Conservation (phyloP, 2,329 filamentous ascomycete species). For the Pseudocercospora pini-densiflorae region DNA sequence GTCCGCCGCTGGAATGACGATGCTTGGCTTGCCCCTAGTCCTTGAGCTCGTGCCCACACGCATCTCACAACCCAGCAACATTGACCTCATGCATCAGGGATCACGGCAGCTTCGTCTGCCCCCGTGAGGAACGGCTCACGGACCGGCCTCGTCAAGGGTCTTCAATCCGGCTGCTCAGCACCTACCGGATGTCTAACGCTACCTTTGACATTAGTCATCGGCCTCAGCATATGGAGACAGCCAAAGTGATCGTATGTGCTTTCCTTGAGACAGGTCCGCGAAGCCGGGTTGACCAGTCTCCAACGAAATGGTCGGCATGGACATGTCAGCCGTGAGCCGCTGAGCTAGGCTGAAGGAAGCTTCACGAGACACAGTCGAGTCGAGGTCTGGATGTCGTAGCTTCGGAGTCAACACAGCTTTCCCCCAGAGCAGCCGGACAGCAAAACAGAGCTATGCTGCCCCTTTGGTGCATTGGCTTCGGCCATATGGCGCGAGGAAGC, state of each 20-base stretch:
- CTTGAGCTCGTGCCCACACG: not conserved
- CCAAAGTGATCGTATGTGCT: not conserved
- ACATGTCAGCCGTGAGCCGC: not conserved
- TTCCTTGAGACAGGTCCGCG: not conserved
- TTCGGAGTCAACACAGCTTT: not conserved
- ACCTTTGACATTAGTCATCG: not conserved
- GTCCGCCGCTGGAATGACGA: not conserved
- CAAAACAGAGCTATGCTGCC: not conserved
- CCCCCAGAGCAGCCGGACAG: not conserved
- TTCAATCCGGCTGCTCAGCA: not conserved
- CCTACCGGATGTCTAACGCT: not conserved
- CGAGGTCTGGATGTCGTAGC: slow-evolving; percentile 14
- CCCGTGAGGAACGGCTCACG: not conserved
- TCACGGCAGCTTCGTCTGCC: not conserved
- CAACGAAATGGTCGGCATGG: not conserved
- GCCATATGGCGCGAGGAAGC: slow-evolving; percentile 4
- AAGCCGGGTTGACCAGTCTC: not conserved
- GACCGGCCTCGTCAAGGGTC: not conserved
- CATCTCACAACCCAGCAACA: not conserved
- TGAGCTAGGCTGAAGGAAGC: not conserved
- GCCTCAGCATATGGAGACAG: not conserved
- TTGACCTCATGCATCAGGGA: not conserved
- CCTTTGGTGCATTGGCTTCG: not conserved
- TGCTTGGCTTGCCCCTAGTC: not conserved
- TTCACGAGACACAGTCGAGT: slow-evolving; percentile 10